Conservation (phyloP, 2,329 filamentous ascomycete genomes). For the Fusarium sp. region DNA sequence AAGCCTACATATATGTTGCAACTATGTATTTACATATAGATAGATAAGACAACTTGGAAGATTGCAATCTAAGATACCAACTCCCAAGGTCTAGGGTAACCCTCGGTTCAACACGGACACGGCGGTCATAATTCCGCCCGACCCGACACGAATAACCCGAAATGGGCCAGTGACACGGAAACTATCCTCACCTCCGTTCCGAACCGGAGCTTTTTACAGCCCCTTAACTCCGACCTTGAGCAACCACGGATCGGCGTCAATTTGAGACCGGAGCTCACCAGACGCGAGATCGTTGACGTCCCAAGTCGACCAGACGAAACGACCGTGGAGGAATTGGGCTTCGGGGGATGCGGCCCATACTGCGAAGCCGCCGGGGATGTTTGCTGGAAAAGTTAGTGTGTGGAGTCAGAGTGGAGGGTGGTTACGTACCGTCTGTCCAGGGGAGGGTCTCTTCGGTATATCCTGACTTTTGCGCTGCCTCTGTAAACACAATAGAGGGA, state of each 20-base stretch:
- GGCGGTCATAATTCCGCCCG: background rate
- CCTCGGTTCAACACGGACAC: background rate
- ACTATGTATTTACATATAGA: background rate
- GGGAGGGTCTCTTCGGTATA: constrained; percentile 39
- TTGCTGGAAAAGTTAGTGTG: constrained; percentile 37
- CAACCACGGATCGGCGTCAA: constrained; percentile 34
- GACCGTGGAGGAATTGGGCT: constrained; percentile 59
- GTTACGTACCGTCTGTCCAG: constrained; percentile 32
- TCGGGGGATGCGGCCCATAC: constrained; percentile 59
- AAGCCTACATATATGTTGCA: background rate
- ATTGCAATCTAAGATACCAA: background rate
- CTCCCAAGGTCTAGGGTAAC: background rate
- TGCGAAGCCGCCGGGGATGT: constrained; percentile 56
- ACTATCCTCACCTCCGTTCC: background rate
- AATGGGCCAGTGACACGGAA: background rate
- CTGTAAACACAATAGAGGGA: constrained; percentile 54
- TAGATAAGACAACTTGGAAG: too few relatives aligned
- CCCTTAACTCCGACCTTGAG: constrained; percentile 44
- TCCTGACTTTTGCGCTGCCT: constrained; percentile 39
- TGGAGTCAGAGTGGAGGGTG: fast-evolving
- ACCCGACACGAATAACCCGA: background rate
- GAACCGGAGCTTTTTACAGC: background rate
- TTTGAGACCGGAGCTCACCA: constrained; percentile 9
- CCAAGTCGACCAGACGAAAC: constrained; percentile 64
- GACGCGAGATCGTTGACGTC: constrained; percentile 60